These are phyloP conservation scores for Sanghuangporus sanghuang DNA, from an alignment of 1,284 basidiomycete species.

Conservation along the genomic window DNA sequence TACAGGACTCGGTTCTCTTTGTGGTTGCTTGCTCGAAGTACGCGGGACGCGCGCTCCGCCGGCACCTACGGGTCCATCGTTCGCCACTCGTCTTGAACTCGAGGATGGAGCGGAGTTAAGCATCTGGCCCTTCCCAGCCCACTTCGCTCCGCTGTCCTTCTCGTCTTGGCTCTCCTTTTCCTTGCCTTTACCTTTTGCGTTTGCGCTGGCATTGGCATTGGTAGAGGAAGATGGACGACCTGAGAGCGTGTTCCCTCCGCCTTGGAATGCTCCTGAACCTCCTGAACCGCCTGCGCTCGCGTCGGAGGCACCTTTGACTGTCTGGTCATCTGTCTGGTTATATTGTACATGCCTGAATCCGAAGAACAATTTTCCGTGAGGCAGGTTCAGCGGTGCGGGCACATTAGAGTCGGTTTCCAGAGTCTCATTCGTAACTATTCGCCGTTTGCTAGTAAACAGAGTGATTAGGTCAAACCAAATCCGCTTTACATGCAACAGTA, in stretches of 20 bases:
- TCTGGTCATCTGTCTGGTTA: slow-evolving; percentile 24
- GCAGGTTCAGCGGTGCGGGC: slow-evolving; percentile 86
- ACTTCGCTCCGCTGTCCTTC: background rate
- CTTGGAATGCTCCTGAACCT: slow-evolving; percentile 32
- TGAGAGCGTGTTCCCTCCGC: slow-evolving; percentile 48
- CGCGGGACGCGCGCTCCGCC: slow-evolving; percentile 48
- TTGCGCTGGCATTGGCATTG: slow-evolving; percentile 37
- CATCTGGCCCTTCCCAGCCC: slow-evolving; percentile 57
- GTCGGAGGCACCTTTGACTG: background rate
- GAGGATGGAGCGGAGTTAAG: slow-evolving; percentile 37
- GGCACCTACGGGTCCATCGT: slow-evolving; percentile 38
- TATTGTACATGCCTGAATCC: slow-evolving; percentile 80
- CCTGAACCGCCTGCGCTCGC: background rate
- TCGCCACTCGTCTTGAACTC: slow-evolving; percentile 27
- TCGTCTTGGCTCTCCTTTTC: slow-evolving; percentile 22
- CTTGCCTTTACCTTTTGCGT: slow-evolving; percentile 42
- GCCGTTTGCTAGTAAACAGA: slow-evolving; percentile 57
- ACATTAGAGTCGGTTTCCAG: slow-evolving; percentile 75
- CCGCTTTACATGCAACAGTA: slow-evolving; percentile 3
- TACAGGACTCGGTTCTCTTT: slow-evolving; percentile 51
- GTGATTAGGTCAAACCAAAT: slow-evolving; percentile 17
- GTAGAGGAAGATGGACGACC: slow-evolving; percentile 40
- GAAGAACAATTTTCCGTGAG: slow-evolving; percentile 92
- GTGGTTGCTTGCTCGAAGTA: slow-evolving; percentile 30
- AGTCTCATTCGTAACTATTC: slow-evolving; percentile 81